Base-by-base conservation (phyloP, 306 rosid genomes). In the Trifolium repens region DNA sequence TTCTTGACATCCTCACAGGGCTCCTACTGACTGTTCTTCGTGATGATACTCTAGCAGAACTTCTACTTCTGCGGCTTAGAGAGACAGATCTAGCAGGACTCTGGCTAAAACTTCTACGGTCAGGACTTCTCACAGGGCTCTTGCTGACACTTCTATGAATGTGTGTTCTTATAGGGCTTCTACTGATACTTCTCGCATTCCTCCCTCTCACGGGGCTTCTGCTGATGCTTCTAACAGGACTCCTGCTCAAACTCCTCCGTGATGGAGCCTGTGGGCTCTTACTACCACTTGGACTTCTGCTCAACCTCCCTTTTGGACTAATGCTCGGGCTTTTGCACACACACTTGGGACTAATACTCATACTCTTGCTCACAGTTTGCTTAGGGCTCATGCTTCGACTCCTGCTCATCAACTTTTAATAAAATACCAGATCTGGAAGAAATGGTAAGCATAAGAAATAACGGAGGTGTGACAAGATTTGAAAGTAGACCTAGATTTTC, bases 331-430 rank as follows among this genome's bases (percentile, higher is more conserved):
- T 89, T 71, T 84, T 89, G 85, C 85, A 81, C 72, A 27, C 81
- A 85, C 77, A 85, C 79, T 87, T 81, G 81, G 99, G 94, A 84
- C 96, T 94, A 83, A 89, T 89, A 79, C 96, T 94, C 97, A 89
- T 91, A 81, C 97, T 88, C 90, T 91, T 94, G 84, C 94, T 91
- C 83, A 80, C 30, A 76, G 88, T 17, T 90, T 89, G 89, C 86
- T 88, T 91, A 73, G 98, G 98, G 90, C 93, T 94, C 74, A 76
- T 57, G 89, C 99, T 92, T 81, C 91, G 91, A 72, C 92, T 92
- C 99, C 99, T 94, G 99, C 96, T 84, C 90, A 94, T 86, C 85
- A 88, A 90, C 91, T 84, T 84, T 83, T 57, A 90, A 84, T 92
- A 89, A 90, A 61, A 32, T 61, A 15, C 67, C 67, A 61, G 67